Evolutionary conservation across 805 yeast genomes (phyloP), one percentile per base, ranked within the genome.

Genomic region (Pichia deserticola): DNA sequence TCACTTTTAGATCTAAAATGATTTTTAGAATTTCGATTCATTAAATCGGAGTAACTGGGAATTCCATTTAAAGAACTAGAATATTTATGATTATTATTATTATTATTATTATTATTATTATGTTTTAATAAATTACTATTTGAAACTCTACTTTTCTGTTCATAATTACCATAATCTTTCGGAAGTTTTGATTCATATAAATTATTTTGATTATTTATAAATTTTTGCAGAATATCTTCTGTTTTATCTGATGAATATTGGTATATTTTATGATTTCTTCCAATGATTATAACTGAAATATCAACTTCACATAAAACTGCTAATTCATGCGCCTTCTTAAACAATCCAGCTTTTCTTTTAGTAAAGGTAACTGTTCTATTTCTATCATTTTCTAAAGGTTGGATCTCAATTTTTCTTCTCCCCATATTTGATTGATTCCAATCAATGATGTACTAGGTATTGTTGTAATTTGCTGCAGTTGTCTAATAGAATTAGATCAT

Each of bases 301-400:
- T 92, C 98, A 6, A 89, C 96, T 54, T 89, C 90, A 67, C 98
- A 92, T 38, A 92, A 74, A 10, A 92, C 92, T 0, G 97, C 82
- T 49, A 93, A 73, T 65, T 86, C 93, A 62, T 85, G 86, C 2
- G 92, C 92, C 65, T 85, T 86, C 61, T 86, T 86, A 68, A 93
- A 90, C 34, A 92, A 73, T 3, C 99, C 99, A 0, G 96, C 95
- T 66, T 92, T 92, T 49, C 99, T 78, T 67, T 92, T 92, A 54
- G 88, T 88, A 65, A 92, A 93, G 0, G 99, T 92, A 20, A 83
- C 87, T 5, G 86, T 80, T 50, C 87, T 68, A 68, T 89, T 92
- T 50, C 98, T 75, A 65, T 92, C 97, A 59, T 92, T 96, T 11
- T 81, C 72, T 51, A 92, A 82, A 36, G 98, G 98, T 67, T 87